Evolutionary conservation across 192 early-diverging fungal species (phyloP).

Genomic region (Mortierella antarctica): DNA sequence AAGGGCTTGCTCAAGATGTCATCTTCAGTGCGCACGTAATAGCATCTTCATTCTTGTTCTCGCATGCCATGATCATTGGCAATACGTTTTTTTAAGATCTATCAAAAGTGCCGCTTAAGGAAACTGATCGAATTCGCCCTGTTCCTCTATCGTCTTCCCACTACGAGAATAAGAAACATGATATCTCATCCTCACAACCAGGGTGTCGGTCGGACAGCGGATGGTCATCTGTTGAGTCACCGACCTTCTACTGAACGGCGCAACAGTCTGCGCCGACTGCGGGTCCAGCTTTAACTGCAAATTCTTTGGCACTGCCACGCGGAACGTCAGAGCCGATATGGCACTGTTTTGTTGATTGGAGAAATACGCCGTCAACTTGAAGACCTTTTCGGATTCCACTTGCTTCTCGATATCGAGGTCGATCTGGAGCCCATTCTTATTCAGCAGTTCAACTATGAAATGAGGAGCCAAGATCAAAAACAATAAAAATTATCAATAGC

Average conservation of each 20-base stretch:
- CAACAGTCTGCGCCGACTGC: slow-evolving; percentile 55
- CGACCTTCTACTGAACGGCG: slow-evolving; percentile 43
- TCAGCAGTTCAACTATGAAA: slow-evolving; percentile 44
- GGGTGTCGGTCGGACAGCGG: slow-evolving; percentile 33
- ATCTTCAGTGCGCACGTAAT: too few relatives aligned
- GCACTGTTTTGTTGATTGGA: slow-evolving; percentile 59
- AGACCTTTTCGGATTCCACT: slow-evolving; percentile 4
- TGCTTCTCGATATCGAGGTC: slow-evolving; percentile 38
- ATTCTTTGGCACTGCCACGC: slow-evolving; percentile 60
- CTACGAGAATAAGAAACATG: slow-evolving; percentile 57
- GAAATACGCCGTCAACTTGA: slow-evolving; percentile 56
- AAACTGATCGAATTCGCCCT: slow-evolving; percentile 54
- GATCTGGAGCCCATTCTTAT: slow-evolving; percentile 62
- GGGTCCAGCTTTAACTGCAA: slow-evolving; percentile 60
- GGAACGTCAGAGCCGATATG: slow-evolving; percentile 53
- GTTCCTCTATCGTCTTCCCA: slow-evolving; percentile 60
- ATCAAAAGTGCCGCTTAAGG: slow-evolving; percentile 1
- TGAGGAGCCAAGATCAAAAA: not conserved
- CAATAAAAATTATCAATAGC: not conserved
- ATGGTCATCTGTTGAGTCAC: slow-evolving; percentile 57
- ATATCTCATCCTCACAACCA: slow-evolving; percentile 54
- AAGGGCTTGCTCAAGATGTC: too few relatives aligned
- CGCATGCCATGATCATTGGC: too few relatives aligned
- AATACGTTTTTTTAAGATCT: too few relatives aligned
- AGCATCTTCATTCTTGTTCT: too few relatives aligned